Base-by-base conservation (phyloP, 805 yeast genomes). In the Schwanniomyces yamadae region DNA sequence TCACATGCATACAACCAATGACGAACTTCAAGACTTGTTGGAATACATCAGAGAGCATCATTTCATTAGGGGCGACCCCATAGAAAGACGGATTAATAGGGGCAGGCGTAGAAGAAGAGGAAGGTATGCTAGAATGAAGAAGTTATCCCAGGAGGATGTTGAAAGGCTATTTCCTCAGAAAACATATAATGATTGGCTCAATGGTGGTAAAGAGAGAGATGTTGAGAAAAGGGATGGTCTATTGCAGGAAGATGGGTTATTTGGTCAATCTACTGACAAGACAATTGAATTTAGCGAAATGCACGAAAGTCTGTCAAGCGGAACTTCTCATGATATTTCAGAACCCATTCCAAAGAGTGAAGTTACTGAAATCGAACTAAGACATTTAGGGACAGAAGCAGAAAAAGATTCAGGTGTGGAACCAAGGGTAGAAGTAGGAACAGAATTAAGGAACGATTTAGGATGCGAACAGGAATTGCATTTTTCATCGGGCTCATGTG, bases 401-500 rank as follows among this genome's bases (percentile, higher is more conserved):
- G n/a, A n/a, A n/a, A n/a, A n/a, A n/a, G n/a, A n/a, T n/a, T n/a
- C n/a, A n/a, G 19, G 16, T 20, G 25, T 5, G 12, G 12, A 10
- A 5, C 22, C 23, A 4, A 16, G 26, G n/a, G 18, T 11, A 13
- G 23, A 33, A 11, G 26, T 16, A 15, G 31, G 13, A 20, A 32
- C 20, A 5, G 15, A 33, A n/a, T n/a, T n/a, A n/a, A n/a, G n/a
- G n/a, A 19, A 25, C 6, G 17, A 25, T 6, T 15, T 23, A 7
- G 31, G 14, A 7, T 23, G 28, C 19, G 29, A 26, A 21, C 23
- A 25, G 5, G 43, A 28, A 18, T 33, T 40, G 16, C 85, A 80
- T 48, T 80, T 66, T 48, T 73, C 79, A 25, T 78, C 84, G 1
- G 93, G 89, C 8, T 57, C 74, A 1, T 85, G 95, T 66, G 89